Base-by-base conservation (phyloP, 371 early-diverging fungal genomes). In the Catenaria anguillulae region DNA sequence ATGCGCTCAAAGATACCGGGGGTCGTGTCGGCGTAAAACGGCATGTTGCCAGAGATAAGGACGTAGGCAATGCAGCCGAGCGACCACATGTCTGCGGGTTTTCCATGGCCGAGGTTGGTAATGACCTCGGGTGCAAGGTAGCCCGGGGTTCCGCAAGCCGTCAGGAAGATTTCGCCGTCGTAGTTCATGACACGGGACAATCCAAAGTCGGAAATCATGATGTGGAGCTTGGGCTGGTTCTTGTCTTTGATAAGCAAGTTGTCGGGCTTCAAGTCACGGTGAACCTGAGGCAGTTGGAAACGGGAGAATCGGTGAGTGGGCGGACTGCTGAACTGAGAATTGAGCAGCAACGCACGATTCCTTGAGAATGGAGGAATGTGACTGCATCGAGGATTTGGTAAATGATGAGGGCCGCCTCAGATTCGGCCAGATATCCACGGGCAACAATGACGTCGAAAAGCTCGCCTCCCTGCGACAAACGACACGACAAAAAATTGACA, bases 41-140 rank as follows among this genome's bases (percentile, higher is more conserved):
- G 58, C 36, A 58, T 58, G 58, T 58, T 40, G 42, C 58, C 58
- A 8, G 40, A 58, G 24, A 58, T n/a, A 12, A 58, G 58, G 1
- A 35, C 36, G 72, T 97, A 98, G 29, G 98, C 78, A 63, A 98
- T 94, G 0, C 97, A 97, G 17, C 99, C 99, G 19, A 97, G 72
- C 56, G 95, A 91, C 99, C 99, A 99, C 72, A 97, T 77, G 66
- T 99, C 99, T 21, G 97, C 92, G 63, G 84, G 83, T 33, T 81
- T 81, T 37, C 85, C 85, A 69, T 96, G 92, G 4, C 86, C 79
- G 42, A 84, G 79, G 15, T 76, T 65, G 55, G 70, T 74, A 62
- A 99, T 70, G 2, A 98, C 85, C 70, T 99, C 99, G 2, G 98
- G 98, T 0, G 99, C 75, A 45, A 81, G 74, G 77, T 99, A 99